Evolutionary conservation across 106 monocot species (phyloP), one percentile per base, ranked within the genome.

Genomic region (Allium fistulosum): DNA sequence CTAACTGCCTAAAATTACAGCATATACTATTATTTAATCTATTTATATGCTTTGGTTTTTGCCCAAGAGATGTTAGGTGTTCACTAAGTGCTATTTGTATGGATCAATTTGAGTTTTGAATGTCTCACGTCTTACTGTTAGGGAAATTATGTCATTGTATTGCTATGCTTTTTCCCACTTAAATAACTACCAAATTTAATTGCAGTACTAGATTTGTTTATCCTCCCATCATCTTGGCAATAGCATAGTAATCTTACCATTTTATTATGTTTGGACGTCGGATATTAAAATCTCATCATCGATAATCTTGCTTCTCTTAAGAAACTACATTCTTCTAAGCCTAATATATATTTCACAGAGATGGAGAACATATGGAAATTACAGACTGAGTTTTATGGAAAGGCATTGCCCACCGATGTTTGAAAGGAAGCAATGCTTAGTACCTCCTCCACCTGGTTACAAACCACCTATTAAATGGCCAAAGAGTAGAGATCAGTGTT

Each of bases 401-500:
- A 82, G 93, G 14, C 93, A 94, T 68, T 94, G 93, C 49, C 93
- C 90, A 48, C 73, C 93, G 45, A 71, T 84, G 48, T 48, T 52
- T 53, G 84, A 90, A 71, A 90, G 82, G 67, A 90, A 87, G 76
- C 75, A 90, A 56, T 94, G 93, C 59, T 71, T 94, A 15, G 82
- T 90, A 15, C 93, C 93, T 18, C 90, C 93, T 68, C 93, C 93
- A 71, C 67, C 62, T 57, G 93, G 90, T 7, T 94, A 94, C 67
- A 87, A 87, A 72, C 18, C 72, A 51, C 90, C 93, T 56, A 84
- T 94, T 59, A 86, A 80, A 72, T 94, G 93, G 93, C 93, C 93
- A 62, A 84, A 90, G 69, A 94, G 93, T 78, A 94, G 74, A 77
- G 51, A 87, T 62, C 69, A 87, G 62, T 94, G 93, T 71, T 94